Evolutionary conservation across 768 basidiomycete genomes (phyloP), one percentile per base, ranked within the genome.

Genomic region (Leucosporidium creatinivorum): DNA sequence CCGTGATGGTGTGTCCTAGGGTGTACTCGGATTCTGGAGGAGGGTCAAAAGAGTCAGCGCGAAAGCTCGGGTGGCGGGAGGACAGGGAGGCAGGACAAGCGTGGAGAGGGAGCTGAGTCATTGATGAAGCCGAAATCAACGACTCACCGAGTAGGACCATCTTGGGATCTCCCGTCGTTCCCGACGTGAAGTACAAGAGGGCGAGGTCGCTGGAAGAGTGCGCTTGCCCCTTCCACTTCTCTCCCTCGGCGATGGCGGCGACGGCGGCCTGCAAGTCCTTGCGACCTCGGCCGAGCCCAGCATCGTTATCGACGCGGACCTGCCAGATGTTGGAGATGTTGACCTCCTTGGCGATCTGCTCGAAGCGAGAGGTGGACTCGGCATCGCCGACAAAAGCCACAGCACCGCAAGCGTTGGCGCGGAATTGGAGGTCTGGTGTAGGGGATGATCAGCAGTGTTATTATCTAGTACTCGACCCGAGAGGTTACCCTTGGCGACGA

Each of bases 401-500:
- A 0, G 72, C 72, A 1, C 56, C 23, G 8, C 50, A 55, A 3
- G 58, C 52, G 4, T 54, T 23, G 3, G 69, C 72, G 36, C 72
- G 69, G 61, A 52, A 66, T 25, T 63, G 51, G 33, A 73, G 66
- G 33, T 73, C 69, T 69, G 61, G 12, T 17, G 18, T 8, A 28
- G 8, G 33, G 28, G 10, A 15, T 15, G 30, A 56, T 26, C 15
- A 28, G 17, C 23, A 51, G 50, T 51, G 21, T 15, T 51, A 51
- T 3, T 7, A 3, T 51, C 13, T 51, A 9, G 21, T 5, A 10
- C 25, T 8, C 31, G 23, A 18, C n/a, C 10, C 25, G 15, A 31
- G 13, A 58, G 7, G 48, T n/a, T 17, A 69, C 71, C 71, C 54
- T 73, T 73, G 13, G 61, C 44, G 30, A 70, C 65, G 48, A 73